A percentile compares a stretch with the other conserved stretches of the same genome.
These are phyloP conservation scores for Arabidopsis suecica DNA, from an alignment of 345 rosid genomes.

Conservation along the genomic window DNA sequence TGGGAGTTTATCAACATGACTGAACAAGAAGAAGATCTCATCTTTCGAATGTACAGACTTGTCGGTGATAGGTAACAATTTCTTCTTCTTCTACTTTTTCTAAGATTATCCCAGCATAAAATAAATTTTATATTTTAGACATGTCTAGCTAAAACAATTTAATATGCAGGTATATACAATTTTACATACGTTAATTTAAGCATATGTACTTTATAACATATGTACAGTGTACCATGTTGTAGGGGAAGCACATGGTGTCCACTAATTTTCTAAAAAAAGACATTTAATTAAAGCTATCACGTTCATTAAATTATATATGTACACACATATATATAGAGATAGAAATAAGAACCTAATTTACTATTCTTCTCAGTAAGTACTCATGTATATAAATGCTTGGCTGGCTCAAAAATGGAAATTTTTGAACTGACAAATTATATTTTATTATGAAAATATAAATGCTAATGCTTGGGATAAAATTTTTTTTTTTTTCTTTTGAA, in stretches of 20 bases:
- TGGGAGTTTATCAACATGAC: conserved; percentile 69
- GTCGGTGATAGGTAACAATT: conserved; percentile 61
- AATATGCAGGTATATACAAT: background rate
- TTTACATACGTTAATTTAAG: conserved; percentile 9
- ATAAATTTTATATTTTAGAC: background rate
- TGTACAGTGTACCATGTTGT: conserved; percentile 32
- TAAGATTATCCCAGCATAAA: background rate
- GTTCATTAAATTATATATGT: conserved; percentile 23
- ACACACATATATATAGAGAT: background rate
- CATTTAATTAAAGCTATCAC: conserved; percentile 18
- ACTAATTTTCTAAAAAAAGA: conserved; percentile 1
- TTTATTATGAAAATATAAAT: background rate
- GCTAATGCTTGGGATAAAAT: background rate
- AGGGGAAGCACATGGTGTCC: conserved; percentile 36
- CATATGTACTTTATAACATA: conserved; percentile 17
- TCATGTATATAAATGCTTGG: conserved; percentile 22
- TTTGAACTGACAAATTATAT: background rate
- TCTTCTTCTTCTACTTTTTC: background rate
- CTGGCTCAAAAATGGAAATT: conserved; percentile 20
- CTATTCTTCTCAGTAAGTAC: background rate
- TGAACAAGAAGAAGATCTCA: conserved; percentile 74
- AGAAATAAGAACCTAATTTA: conserved; percentile 2
- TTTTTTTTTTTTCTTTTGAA: background rate
- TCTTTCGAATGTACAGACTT: conserved; percentile 67
- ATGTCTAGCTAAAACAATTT: background rate